Percentiles rank a stretch among this genome's conserved stretches.
These are phyloP conservation scores for Aspergillus sergii DNA, from an alignment of 2,329 filamentous ascomycete genomes.

Conservation along the genomic window DNA sequence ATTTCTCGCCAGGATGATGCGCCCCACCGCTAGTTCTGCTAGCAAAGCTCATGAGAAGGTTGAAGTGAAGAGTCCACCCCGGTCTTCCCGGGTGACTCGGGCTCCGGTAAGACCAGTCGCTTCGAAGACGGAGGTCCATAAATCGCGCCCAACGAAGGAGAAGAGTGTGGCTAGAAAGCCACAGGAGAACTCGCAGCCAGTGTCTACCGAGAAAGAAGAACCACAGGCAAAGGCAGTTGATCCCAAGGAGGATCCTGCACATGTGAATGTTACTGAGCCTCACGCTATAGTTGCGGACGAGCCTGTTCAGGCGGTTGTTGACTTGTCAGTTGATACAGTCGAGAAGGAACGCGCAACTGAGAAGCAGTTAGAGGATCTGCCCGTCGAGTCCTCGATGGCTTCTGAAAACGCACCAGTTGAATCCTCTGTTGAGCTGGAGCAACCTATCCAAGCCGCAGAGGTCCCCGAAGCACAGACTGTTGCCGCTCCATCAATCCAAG, in stretches of 20 bases:
- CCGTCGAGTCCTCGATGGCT: not conserved
- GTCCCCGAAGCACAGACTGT: conserved; percentile 5
- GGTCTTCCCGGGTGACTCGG: conserved; percentile 24
- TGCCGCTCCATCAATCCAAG: not conserved
- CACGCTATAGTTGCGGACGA: not conserved
- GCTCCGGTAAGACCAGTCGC: conserved; percentile 25
- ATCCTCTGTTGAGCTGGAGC: not conserved
- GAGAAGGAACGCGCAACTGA: conserved; percentile 8
- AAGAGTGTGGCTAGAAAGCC: conserved; percentile 17
- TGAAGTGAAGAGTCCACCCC: conserved; percentile 45
- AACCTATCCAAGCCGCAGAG: conserved; percentile 2
- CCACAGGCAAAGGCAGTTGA: conserved; percentile 2
- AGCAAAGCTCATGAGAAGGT: conserved; percentile 52
- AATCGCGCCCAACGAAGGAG: conserved; percentile 23
- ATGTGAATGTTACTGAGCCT: conserved; percentile 9
- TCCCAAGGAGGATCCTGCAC: conserved; percentile 1
- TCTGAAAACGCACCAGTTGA: not conserved
- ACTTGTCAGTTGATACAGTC: not conserved
- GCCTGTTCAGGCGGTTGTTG: conserved; percentile 8
- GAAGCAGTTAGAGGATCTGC: not conserved
- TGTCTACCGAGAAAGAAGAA: conserved; percentile 3
- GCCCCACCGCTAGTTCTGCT: conserved; percentile 53
- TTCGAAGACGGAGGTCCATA: conserved; percentile 27
- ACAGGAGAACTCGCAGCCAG: conserved; percentile 9
- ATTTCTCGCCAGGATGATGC: conserved; percentile 56